Evolutionary conservation across 306 rosid species (phyloP), one percentile per base, ranked within the genome.

Genomic region (Rosa persica): DNA sequence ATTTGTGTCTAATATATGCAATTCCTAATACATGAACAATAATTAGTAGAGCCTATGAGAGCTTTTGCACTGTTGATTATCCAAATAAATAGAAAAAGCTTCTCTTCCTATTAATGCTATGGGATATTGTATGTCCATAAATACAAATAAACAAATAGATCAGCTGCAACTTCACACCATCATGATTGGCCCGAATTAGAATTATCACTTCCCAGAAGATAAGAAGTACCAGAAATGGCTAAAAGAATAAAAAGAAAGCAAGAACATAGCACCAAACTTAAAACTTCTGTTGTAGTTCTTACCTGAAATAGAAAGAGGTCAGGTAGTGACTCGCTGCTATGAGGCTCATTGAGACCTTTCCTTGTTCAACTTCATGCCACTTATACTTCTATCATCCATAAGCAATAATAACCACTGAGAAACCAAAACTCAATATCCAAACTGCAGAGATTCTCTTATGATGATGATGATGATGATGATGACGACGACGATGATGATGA

Each of bases 341-440:
- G 90, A 82, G 77, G 79, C 78, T 87, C 95, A 90, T 90, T 83
- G 89, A 83, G 73, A 85, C 80, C 78, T 57, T 85, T 71, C 86
- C 78, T 80, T 70, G 80, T 80, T 87, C 89, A 87, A 85, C 82
- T 81, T 88, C 90, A 87, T 87, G 87, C 87, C 87, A 92, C 67
- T 52, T 12, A 70, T 78, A 79, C 75, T 77, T 57, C 73, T 55
- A 80, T 43, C 22, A 40, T 67, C 76, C 76, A 51, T 49, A 49
- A 17, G 64, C 64, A 16, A 38, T 38, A 16, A 19, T 38, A 2
- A 70, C 44, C 11, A 60, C 22, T 43, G 20, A 49, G 23, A 60
- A 74, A 15, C 70, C 43, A 60, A 60, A 74, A 43, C 70, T 48
- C 70, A 46, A 61, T 58, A 25, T 42, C 58, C 71, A 39, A 67